These are phyloP conservation scores for Parafenestella ontariensis DNA, from an alignment of 2,329 filamentous ascomycete species.

Conservation along the genomic window DNA sequence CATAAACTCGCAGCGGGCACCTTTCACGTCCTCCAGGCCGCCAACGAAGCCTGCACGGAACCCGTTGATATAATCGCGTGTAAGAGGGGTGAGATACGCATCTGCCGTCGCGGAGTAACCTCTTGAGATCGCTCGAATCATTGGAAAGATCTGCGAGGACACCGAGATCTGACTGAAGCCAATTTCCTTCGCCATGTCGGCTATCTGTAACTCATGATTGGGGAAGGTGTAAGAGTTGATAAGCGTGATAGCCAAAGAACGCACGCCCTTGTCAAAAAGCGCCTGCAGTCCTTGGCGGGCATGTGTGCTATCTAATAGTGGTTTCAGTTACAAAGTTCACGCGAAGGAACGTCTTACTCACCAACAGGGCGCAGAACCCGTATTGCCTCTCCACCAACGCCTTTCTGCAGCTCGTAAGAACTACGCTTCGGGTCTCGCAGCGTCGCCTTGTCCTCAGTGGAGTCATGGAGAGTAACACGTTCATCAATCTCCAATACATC, in stretches of 20 bases:
- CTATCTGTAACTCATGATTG: conserved; percentile 36
- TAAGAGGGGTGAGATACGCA: conserved; percentile 36
- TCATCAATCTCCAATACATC: conserved; percentile 32
- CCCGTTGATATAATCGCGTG: conserved; percentile 27
- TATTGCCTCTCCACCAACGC: conserved; percentile 24
- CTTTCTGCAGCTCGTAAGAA: conserved; percentile 13
- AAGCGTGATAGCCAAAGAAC: conserved; percentile 47
- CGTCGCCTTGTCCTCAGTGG: conserved; percentile 21
- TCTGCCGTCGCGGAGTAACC: conserved; percentile 35
- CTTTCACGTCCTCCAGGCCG: conserved; percentile 25
- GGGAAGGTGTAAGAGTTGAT: conserved; percentile 45
- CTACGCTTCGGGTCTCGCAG: conserved; percentile 5
- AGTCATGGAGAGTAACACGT: conserved; percentile 31
- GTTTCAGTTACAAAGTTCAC: background rate
- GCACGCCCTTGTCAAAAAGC: conserved; percentile 43
- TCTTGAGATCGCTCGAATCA: conserved; percentile 34
- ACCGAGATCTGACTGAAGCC: conserved; percentile 39
- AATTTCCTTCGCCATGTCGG: conserved; percentile 33
- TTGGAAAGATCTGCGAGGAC: conserved; percentile 31
- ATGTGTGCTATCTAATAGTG: background rate
- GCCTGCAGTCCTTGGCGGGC: conserved; percentile 18
- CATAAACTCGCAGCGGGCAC: conserved; percentile 74
- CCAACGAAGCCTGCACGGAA: conserved; percentile 35
- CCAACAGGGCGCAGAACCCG: conserved; percentile 19
- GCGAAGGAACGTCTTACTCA: background rate